Percentiles rank a stretch among this genome's conserved stretches.
Evolutionary conservation across 257 asterid species (phyloP).

Genomic region (Lantana camara): DNA sequence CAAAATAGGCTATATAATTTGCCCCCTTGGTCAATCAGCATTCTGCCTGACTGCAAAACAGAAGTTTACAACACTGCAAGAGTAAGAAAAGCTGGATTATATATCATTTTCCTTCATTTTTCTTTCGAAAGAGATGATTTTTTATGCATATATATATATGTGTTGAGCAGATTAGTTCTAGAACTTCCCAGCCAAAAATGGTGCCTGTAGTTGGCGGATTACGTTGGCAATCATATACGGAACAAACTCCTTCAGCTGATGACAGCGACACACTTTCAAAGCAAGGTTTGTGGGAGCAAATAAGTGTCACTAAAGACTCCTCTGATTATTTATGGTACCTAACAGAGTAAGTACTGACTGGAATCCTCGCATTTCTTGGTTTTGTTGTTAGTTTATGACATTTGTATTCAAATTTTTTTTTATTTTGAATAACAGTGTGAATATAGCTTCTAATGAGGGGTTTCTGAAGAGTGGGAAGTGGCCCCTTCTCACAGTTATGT

Average conservation of each 20-base stretch:
- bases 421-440: slow-evolving; percentile 45
- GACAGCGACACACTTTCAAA: slow-evolving; percentile 47
- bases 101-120: too few species aligned
- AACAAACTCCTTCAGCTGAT: slow-evolving; percentile 71
- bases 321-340: slow-evolving; percentile 92
- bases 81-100: slow-evolving; percentile 41
- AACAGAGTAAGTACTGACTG: slow-evolving; percentile 62
- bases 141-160: not conserved
- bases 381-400: not conserved
- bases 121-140: too few species aligned
- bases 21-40: slow-evolving; percentile 97
- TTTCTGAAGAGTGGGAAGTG: slow-evolving; percentile 57
- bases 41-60: slow-evolving; percentile 91
- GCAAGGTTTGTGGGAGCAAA: slow-evolving; percentile 78
- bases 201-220: slow-evolving; percentile 48
- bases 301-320: slow-evolving; percentile 69
- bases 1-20: slow-evolving; percentile 58
- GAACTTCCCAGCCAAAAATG: slow-evolving; percentile 56
- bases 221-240: slow-evolving; percentile 75
- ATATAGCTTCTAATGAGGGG: slow-evolving; percentile 68
- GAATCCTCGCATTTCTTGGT: not conserved
- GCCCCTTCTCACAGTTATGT: slow-evolving; percentile 72
- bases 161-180: slow-evolving; percentile 57
- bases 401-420: not conserved
- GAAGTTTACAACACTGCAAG: slow-evolving; percentile 85